phyloP scores from a whole-genome alignment of 257 asterid species.

The Jaltomata sinuosa region DNA sequence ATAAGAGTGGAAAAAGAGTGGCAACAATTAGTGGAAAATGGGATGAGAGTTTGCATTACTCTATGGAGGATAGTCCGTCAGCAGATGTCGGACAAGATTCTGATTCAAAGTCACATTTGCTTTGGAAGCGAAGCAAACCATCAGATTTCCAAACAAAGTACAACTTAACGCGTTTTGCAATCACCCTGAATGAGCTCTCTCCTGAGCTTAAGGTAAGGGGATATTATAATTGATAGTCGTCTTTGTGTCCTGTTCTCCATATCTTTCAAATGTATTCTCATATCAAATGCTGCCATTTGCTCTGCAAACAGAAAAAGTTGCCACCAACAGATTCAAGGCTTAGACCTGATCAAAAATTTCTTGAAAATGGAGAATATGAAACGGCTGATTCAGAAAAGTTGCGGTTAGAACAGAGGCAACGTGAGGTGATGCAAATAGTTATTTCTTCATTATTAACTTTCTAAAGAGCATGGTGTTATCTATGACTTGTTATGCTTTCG shows the following conservation, averaged over 20 bases:
- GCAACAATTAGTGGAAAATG: slow-evolving; percentile 15
- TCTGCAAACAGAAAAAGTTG: slow-evolving; percentile 2
- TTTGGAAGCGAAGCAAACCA: slow-evolving; percentile 16
- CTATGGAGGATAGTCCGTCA: not conserved
- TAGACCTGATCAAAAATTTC: slow-evolving; percentile 24
- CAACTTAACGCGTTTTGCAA: slow-evolving; percentile 14
- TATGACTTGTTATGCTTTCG: not conserved
- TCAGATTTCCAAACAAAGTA: slow-evolving; percentile 10
- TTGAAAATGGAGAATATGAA: slow-evolving; percentile 20
- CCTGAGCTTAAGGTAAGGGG: slow-evolving; percentile 14
- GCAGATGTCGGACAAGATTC: not conserved
- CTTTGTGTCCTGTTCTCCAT: not conserved
- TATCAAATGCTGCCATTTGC: not conserved
- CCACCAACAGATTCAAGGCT: slow-evolving; percentile 28
- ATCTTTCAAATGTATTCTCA: not conserved
- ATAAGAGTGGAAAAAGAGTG: slow-evolving; percentile 6
- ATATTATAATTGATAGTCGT: not conserved
- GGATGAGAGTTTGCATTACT: slow-evolving; percentile 15
- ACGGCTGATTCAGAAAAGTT: slow-evolving; percentile 19
- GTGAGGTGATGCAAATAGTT: slow-evolving; percentile 6
- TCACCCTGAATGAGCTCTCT: slow-evolving; percentile 16
- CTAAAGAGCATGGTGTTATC: not conserved
- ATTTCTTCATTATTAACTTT: not conserved
- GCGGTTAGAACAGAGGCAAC: slow-evolving; percentile 19
- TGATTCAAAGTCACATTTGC: slow-evolving; percentile 8